phyloP scores from a whole-genome alignment of 2,329 filamentous ascomycete species.

The Hortaea sp. region DNA sequence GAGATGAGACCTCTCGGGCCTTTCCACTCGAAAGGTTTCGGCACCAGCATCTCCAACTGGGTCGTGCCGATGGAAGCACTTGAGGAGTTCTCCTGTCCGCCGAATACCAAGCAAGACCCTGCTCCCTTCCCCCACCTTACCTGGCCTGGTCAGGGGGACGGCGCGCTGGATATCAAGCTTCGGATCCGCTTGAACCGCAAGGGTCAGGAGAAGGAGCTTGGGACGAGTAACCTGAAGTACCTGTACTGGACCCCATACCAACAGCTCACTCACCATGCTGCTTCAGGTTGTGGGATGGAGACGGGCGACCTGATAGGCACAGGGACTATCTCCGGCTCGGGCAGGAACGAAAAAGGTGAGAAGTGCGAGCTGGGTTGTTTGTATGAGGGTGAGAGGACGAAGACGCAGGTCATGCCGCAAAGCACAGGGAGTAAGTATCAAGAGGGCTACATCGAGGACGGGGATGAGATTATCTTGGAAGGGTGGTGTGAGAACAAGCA shows the following conservation, averaged over 20 bases:
- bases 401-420: slow-evolving; percentile 26
- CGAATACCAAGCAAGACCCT: slow-evolving; percentile 19
- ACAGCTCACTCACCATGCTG: slow-evolving; percentile 34
- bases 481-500: slow-evolving; percentile 21
- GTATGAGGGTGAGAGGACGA: slow-evolving; percentile 27
- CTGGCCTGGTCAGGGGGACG: slow-evolving; percentile 13
- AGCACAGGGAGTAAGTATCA: slow-evolving; percentile 19
- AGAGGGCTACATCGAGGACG: slow-evolving; percentile 32
- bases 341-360: slow-evolving; percentile 17
- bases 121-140: slow-evolving; percentile 20
- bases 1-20: slow-evolving; percentile 55
- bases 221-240: slow-evolving; percentile 26
- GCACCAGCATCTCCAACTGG: slow-evolving; percentile 53
- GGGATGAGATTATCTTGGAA: slow-evolving; percentile 27
- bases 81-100: slow-evolving; percentile 22
- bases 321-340: slow-evolving; percentile 34
- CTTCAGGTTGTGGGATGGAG: slow-evolving; percentile 32
- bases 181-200: slow-evolving; percentile 18
- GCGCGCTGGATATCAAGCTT: slow-evolving; percentile 23
- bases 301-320: slow-evolving; percentile 35
- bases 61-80: slow-evolving; percentile 51
- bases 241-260: slow-evolving; percentile 39
- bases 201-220: slow-evolving; percentile 13
- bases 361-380: slow-evolving; percentile 32
- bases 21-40: slow-evolving; percentile 52